These are phyloP conservation scores for Chaetomiaceae sp. DNA, from an alignment of 2,329 filamentous ascomycete species.

Conservation along the genomic window DNA sequence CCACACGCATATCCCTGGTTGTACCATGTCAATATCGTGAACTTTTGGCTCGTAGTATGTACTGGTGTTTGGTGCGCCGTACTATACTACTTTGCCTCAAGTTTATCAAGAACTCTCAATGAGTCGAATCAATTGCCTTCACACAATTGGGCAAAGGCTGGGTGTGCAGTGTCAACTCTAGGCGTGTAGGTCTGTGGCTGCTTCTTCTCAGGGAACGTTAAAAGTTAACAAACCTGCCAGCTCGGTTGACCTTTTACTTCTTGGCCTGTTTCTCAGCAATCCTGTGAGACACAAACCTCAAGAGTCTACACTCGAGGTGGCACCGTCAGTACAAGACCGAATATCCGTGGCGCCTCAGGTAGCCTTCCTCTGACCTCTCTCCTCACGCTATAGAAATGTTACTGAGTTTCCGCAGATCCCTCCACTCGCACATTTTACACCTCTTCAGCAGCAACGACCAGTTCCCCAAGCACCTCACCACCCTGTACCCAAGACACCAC, in stretches of 20 bases:
- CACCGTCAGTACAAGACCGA: not conserved
- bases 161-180: slow-evolving; percentile 15
- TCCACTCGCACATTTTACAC: no score
- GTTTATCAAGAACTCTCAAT: no score
- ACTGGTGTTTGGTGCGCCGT: slow-evolving; percentile 18
- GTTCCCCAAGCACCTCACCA: no score
- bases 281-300: not conserved
- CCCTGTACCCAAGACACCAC: no score
- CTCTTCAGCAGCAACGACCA: no score
- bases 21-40: slow-evolving; percentile 14
- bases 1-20: slow-evolving; percentile 6
- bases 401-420: no score
- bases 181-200: slow-evolving; percentile 18
- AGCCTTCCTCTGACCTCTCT: no score
- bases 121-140: slow-evolving; percentile 1
- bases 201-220: not conserved
- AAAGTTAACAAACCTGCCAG: slow-evolving; percentile 7
- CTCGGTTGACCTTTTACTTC: slow-evolving; percentile 23
- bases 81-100: slow-evolving; percentile 19
- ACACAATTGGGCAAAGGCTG: slow-evolving; percentile 19
- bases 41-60: slow-evolving; percentile 8
- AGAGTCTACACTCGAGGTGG: not conserved
- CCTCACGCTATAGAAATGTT: no score
- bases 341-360: not conserved
- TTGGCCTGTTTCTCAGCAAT: slow-evolving; percentile 19